These are phyloP conservation scores for Colletotrichum spaethianum DNA, from an alignment of 2,329 filamentous ascomycete genomes.

Conservation along the genomic window DNA sequence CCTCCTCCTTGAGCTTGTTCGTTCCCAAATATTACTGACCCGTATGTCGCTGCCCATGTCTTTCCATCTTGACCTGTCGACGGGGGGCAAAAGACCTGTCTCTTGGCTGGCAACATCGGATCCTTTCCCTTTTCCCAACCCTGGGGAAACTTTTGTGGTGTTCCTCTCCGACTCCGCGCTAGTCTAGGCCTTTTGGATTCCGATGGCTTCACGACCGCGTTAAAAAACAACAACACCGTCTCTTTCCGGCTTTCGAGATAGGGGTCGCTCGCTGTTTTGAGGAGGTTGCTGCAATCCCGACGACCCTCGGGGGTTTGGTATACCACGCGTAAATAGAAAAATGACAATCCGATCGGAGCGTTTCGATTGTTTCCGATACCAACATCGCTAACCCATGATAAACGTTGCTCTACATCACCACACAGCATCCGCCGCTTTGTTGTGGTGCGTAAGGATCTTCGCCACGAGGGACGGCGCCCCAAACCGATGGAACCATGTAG, in stretches of 20 bases:
- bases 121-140: constrained; percentile 20
- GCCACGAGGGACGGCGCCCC: constrained; percentile 93
- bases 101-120: constrained; percentile 18
- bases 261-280: constrained; percentile 31
- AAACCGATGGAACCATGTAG: constrained; percentile 98
- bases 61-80: constrained; percentile 11
- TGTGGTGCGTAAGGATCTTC: constrained; percentile 99
- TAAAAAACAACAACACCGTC: constrained; percentile 15
- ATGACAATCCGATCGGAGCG: constrained; percentile 30
- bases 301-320: constrained; percentile 34
- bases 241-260: constrained; percentile 16
- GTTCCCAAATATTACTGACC: constrained; percentile 29
- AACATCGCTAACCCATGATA: constrained; percentile 25
- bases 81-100: neutral
- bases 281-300: constrained; percentile 28
- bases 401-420: constrained; percentile 80
- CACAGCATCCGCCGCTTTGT: constrained; percentile 92
- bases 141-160: constrained; percentile 20
- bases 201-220: constrained; percentile 29
- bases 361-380: constrained; percentile 16
- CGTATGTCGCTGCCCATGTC: constrained; percentile 15
- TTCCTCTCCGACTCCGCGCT: constrained; percentile 38
- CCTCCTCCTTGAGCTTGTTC: constrained; percentile 1
- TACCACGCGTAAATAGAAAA: constrained; percentile 38
- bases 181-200: constrained; percentile 38